Conservation (phyloP, 345 rosid genomes). For the Arabis alpina region DNA sequence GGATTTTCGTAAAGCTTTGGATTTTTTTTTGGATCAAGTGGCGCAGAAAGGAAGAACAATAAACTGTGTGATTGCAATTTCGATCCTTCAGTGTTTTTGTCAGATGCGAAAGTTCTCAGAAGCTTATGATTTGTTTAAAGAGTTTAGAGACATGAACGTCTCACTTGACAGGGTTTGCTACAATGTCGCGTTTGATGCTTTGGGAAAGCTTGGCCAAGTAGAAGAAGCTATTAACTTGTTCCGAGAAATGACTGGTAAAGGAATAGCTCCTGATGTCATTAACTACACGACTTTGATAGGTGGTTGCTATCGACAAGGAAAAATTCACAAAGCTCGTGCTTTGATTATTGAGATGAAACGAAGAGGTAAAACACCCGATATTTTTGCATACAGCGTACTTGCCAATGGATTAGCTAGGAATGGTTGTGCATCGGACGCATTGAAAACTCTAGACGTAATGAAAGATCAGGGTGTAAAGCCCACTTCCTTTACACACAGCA, state of each 20-base stretch:
- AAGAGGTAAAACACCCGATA: constrained; percentile 54
- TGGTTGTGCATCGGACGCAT: constrained; percentile 49
- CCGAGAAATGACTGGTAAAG: constrained; percentile 57
- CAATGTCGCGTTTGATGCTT: constrained; percentile 56
- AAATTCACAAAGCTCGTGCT: constrained; percentile 46
- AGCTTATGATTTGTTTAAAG: constrained; percentile 48
- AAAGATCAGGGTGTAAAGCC: constrained; percentile 56
- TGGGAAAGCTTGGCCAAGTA: constrained; percentile 67
- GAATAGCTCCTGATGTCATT: constrained; percentile 55
- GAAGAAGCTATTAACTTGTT: constrained; percentile 59
- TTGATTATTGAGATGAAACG: constrained; percentile 60
- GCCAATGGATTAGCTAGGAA: constrained; percentile 59
- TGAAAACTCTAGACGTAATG: constrained; percentile 46
- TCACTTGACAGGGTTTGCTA: constrained; percentile 63
- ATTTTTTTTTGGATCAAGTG: constrained; percentile 50
- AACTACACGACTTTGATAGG: constrained; percentile 72
- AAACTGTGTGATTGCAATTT: constrained; percentile 58
- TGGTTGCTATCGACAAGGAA: constrained; percentile 62
- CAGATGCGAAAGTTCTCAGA: constrained; percentile 48
- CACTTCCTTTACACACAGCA: constrained; percentile 49
- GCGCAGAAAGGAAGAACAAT: constrained; percentile 46
- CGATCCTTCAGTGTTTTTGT: constrained; percentile 59
- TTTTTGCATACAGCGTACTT: constrained; percentile 57
- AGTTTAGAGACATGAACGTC: constrained; percentile 45
- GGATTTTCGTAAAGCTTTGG: constrained; percentile 54